Percentiles rank a stretch among this genome's conserved stretches.
phyloP scores from a whole-genome alignment of 192 early-diverging fungal species.

The Dimargaris xerosporica region DNA sequence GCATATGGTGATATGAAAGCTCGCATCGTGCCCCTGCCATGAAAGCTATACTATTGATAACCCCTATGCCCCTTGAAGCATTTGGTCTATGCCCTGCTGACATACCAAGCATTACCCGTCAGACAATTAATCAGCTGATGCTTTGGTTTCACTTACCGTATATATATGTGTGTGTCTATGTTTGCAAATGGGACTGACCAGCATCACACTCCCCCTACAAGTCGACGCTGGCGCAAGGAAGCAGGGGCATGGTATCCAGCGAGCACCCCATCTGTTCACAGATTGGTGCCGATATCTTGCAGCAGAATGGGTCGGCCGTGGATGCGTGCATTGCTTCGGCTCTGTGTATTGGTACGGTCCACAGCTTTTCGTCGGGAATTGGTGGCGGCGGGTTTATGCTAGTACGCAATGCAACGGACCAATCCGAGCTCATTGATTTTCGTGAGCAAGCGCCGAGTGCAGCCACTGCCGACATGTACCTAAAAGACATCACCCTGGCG shows the following conservation, averaged over 20 bases:
- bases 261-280: constrained; percentile 52
- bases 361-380: constrained; percentile 78
- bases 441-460: constrained; percentile 69
- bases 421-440: constrained; percentile 64
- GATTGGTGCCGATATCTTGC: constrained; percentile 54
- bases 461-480: constrained; percentile 66
- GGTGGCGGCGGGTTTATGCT: constrained; percentile 94
- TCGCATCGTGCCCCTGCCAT: too few species aligned
- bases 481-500: constrained; percentile 47
- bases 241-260: constrained; percentile 48
- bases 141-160: too few species aligned
- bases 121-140: too few species aligned
- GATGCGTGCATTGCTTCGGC: constrained; percentile 78
- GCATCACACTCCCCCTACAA: not conserved
- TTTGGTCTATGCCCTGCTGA: too few species aligned
- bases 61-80: too few species aligned
- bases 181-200: too few species aligned
- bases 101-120: too few species aligned
- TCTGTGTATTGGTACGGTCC: constrained; percentile 77
- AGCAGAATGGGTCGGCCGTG: constrained; percentile 74
- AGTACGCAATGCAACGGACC: constrained; percentile 41
- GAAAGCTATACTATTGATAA: too few species aligned
- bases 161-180: too few species aligned
- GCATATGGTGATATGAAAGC: too few species aligned
- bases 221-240: constrained; percentile 16